Evolutionary conservation across 495 filamentous ascomycete species (phyloP).

Genomic region (Aspergillus nanangensis): DNA sequence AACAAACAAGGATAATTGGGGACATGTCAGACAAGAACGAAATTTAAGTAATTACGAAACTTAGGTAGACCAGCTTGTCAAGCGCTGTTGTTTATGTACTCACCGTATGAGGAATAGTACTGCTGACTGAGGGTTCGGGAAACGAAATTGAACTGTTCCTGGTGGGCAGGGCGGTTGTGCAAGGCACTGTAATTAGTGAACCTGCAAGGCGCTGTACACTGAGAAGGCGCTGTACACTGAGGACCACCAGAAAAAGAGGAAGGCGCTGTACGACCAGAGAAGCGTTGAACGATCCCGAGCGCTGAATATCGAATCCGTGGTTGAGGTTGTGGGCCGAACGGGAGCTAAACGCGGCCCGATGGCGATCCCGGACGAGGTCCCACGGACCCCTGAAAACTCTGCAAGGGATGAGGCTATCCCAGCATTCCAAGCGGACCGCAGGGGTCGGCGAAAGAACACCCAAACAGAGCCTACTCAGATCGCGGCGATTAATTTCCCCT

Average conservation of each 20-base stretch:
- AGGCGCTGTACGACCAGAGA: neutral
- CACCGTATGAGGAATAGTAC: too few species aligned
- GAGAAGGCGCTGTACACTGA: too few species aligned
- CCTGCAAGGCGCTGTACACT: too few species aligned
- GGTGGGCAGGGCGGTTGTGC: too few species aligned
- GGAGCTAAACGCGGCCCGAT: constrained; percentile 3
- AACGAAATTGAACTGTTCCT: neutral
- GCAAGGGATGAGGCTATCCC: neutral
- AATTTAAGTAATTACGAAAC: neutral
- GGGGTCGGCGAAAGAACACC: neutral
- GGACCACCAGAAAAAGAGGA: neutral
- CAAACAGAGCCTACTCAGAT: neutral
- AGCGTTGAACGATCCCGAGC: constrained; percentile 6
- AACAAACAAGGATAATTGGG: too few species aligned
- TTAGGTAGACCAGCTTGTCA: too few species aligned
- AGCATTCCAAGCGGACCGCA: neutral
- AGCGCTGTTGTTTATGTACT: too few species aligned
- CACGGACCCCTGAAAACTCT: neutral
- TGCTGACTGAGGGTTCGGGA: too few species aligned
- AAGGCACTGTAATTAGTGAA: neutral
- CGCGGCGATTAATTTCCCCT: constrained; percentile 1
- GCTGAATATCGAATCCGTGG: constrained; percentile 1
- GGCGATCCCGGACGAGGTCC: constrained; percentile 2
- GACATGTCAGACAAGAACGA: neutral
- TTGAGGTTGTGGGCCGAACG: constrained; percentile 2